Base-by-base conservation (phyloP, 164 flowering plant species). In the Magnolia officinalis region DNA sequence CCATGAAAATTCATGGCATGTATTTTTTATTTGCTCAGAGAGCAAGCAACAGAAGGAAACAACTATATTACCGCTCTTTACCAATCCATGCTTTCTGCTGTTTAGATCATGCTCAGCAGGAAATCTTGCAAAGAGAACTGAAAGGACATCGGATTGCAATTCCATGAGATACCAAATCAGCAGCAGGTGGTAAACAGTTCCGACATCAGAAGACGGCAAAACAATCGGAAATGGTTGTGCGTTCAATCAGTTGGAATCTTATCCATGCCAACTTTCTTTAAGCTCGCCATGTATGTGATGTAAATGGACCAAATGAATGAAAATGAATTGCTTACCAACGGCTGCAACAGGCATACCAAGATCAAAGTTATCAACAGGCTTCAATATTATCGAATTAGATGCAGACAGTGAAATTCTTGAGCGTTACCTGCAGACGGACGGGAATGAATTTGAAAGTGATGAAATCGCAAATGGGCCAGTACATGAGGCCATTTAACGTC, bases 401-500 rank as follows among this genome's bases (percentile, higher is more conserved):
- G 26, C 26, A 19, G 63, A 55, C 8, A 72, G 24, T 1, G 10
- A 45, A 72, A 21, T n/a, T 51, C 45, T 51, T 51, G 45, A 52
- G 37, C 2, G 45, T 14, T 84, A 90, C 98, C 92, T 95, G 98
- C 69, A 95, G 76, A 72, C 83, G 95, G 74, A 93, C 97, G 11
- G 97, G 95, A 37, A 87, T 76, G 81, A 90, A 87, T 79, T 86
- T 94, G 87, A 81, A 92, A 2, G 93, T 92, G 31, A 91, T 69
- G 73, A 90, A 94, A 84, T 94, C 97, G 79, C 97, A 94, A 50
- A 86, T n/a, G 0, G 97, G 96, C 98, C 97, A 91, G 79, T 82
- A 94, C 68, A 87, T 11, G 68, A 87, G 87, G 75, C 93, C 95
- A 78, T 77, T 91, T 63, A 75, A 52, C 77, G 89, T 72, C 50